Evolutionary conservation across 768 basidiomycete species (phyloP).

Genomic region (Boletus pseudopeckii): DNA sequence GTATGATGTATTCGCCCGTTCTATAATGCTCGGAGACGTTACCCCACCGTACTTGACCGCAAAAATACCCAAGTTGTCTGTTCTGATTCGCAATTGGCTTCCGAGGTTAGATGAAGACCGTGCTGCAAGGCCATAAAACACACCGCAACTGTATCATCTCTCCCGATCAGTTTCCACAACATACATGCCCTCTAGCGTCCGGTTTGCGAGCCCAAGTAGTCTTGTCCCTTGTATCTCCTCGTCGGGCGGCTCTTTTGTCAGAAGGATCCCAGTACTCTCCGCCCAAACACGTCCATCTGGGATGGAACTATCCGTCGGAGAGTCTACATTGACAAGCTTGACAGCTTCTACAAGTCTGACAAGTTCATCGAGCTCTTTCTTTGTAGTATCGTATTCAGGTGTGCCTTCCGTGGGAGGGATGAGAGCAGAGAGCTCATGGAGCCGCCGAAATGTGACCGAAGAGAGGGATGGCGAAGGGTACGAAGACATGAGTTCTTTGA

Average conservation of each 20-base stretch:
- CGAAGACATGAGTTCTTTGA: slow-evolving; percentile 70
- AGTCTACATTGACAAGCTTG: slow-evolving; percentile 49
- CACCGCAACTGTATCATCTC: slow-evolving; percentile 15
- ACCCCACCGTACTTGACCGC: no score
- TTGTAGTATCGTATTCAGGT: slow-evolving; percentile 47
- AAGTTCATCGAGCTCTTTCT: slow-evolving; percentile 64
- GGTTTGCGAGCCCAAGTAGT: slow-evolving; percentile 51
- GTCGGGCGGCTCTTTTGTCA: slow-evolving; percentile 21
- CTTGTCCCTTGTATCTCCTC: slow-evolving; percentile 36
- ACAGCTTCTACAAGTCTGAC: slow-evolving; percentile 80
- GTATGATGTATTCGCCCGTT: slow-evolving; percentile 5
- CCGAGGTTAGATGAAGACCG: background rate
- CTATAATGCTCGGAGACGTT: background rate
- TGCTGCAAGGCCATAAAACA: background rate
- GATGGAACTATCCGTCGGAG: slow-evolving; percentile 26
- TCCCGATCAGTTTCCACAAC: slow-evolving; percentile 50
- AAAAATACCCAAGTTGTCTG: background rate
- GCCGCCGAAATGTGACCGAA: slow-evolving; percentile 51
- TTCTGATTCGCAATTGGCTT: background rate
- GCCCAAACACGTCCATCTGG: slow-evolving; percentile 45
- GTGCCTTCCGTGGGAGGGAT: slow-evolving; percentile 60
- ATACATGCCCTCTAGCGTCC: slow-evolving; percentile 50
- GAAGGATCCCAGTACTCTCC: slow-evolving; percentile 34
- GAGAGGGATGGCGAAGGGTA: slow-evolving; percentile 68
- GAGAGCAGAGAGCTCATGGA: slow-evolving; percentile 74